These are phyloP conservation scores for Solanum chmielewskii DNA, from an alignment of 257 asterid species.

Conservation along the genomic window DNA sequence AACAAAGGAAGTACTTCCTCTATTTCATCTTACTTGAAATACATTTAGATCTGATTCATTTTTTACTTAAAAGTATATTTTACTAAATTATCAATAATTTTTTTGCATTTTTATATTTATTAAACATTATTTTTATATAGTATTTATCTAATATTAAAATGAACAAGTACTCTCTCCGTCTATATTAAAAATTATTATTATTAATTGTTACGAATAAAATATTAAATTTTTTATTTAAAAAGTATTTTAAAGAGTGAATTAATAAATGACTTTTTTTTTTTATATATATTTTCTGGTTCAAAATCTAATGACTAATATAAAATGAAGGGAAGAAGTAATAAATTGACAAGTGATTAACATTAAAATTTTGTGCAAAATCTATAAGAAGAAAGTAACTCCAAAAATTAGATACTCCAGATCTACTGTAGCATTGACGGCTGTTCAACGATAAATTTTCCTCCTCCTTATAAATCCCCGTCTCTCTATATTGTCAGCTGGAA, in stretches of 20 bases:
- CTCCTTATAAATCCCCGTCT: not conserved
- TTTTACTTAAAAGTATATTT: no score
- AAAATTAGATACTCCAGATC: not conserved
- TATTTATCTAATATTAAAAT: no score
- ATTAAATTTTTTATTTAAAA: no score
- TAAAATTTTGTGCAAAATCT: not conserved
- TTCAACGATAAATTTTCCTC: not conserved
- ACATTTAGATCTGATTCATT: not conserved
- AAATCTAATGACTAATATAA: no score
- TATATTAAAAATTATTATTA: no score
- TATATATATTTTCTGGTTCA: fast-evolving
- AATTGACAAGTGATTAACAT: not conserved
- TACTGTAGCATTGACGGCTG: slow-evolving; percentile 41
- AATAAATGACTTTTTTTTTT: no score
- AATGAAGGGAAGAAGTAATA: not conserved
- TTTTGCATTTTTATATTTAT: no score
- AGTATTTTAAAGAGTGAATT: no score
- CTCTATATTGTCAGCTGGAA: not conserved
- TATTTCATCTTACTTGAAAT: not conserved
- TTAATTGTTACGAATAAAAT: no score
- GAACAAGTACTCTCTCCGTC: not conserved
- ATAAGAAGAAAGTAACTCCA: not conserved
- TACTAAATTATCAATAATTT: no score
- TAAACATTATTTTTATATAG: no score
- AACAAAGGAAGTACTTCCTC: not conserved